Evolutionary conservation across 139 green algal species (phyloP).

Genomic region (Picochlorum sp.): DNA sequence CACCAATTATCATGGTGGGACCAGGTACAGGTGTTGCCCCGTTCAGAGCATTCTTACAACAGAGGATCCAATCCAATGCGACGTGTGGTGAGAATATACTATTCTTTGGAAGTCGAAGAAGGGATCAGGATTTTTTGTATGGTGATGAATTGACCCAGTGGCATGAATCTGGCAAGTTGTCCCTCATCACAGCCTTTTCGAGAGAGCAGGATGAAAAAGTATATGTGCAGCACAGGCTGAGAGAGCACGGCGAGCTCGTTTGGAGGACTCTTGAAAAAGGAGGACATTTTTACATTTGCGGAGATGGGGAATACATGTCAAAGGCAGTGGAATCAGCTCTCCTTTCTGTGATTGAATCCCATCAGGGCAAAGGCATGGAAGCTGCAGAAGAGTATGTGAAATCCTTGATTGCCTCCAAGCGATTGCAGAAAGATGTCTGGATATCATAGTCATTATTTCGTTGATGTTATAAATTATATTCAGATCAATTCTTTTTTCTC

Average conservation of each 20-base stretch:
- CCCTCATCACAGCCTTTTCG: conserved; percentile 78
- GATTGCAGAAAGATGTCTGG: conserved; percentile 82
- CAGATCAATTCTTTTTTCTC: neutral
- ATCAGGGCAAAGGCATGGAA: conserved; percentile 1
- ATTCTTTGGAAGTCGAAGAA: conserved; percentile 79
- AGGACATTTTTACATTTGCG: conserved; percentile 85
- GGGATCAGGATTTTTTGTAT: conserved; percentile 82
- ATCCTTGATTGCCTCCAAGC: conserved; percentile 26
- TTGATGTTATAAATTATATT: neutral
- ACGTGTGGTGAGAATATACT: conserved; percentile 40
- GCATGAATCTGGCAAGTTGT: conserved; percentile 28
- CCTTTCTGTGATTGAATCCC: conserved; percentile 34
- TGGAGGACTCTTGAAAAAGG: conserved; percentile 63
- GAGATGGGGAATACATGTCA: conserved; percentile 74
- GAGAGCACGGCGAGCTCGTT: conserved; percentile 44
- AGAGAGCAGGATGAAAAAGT: conserved; percentile 81
- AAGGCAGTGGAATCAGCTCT: conserved; percentile 44
- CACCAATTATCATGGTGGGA: conserved; percentile 86
- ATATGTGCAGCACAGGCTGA: conserved; percentile 89
- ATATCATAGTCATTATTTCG: conserved; percentile 33
- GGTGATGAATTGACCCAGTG: conserved; percentile 53
- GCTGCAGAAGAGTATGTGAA: conserved; percentile 48
- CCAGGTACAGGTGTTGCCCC: conserved; percentile 84
- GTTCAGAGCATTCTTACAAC: conserved; percentile 70
- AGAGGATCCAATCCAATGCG: neutral